Base-by-base conservation (phyloP, 257 asterid species). In the Solanum gracilifrons region DNA sequence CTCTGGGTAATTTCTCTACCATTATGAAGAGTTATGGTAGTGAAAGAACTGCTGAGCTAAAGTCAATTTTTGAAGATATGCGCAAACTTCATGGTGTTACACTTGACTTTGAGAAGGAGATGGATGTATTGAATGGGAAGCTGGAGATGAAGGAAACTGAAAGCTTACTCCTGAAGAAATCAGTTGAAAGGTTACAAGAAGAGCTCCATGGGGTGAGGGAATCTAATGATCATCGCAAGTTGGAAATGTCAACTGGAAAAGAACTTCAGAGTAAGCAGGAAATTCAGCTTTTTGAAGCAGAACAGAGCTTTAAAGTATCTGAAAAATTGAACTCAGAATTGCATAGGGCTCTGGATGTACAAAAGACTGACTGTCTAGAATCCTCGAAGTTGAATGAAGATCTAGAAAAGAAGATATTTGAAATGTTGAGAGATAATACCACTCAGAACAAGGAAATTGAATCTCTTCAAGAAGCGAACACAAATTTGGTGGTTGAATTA, bases 121-220 rank as follows among this genome's bases (percentile, higher is more conserved):
- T 89, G 87, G 73, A 31, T 20, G 62, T 85, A 20, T 92, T 95
- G 91, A 87, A 89, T 66, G 92, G 83, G 87, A 91, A 92, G 88
- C 88, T 95, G 86, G 94, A 93, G 82, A 73, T 91, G 93, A 93
- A 92, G 82, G 92, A 93, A 87, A 91, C 90, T 5, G 96, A 95
- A 87, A 94, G 91, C 88, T 36, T 86, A 51, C 88, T 89, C 69
- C 94, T 94, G 73, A 91, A 90, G 86, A 96, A 92, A 76, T 87
- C 93, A 15, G 93, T 95, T 76, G 87, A 88, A 79, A 90, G 90
- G 41, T 86, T 97, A 90, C 96, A 94, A 90, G 88, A 82, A 86
- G 98, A 94, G 89, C 87, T 92, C 74, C 88, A 87, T 29, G 96
- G 83, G 74, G 88, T 91, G 69, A 91, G 80, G 83, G 94, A 92